These are phyloP conservation scores for Guyanaporus albipodus DNA, from an alignment of 768 basidiomycete species.

Conservation along the genomic window DNA sequence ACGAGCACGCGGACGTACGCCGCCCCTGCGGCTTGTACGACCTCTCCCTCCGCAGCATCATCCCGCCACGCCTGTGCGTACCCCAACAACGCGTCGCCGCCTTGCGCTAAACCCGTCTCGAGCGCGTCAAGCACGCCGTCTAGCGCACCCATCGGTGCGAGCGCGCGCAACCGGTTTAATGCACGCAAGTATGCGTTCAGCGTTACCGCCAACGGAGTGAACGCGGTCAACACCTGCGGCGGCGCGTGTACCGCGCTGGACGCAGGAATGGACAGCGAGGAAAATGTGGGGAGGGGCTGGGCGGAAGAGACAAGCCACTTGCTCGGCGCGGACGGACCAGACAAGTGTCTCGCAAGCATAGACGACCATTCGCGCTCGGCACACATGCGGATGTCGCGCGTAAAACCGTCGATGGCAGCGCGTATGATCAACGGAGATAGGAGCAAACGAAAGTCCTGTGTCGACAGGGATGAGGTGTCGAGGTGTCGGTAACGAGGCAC, in stretches of 20 bases:
- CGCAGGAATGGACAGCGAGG: slow-evolving; percentile 16
- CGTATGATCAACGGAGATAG: slow-evolving; percentile 62
- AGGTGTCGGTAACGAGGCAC: neutral
- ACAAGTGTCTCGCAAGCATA: slow-evolving; percentile 22
- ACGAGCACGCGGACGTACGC: slow-evolving; percentile 61
- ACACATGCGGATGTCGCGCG: slow-evolving; percentile 36
- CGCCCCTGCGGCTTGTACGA: slow-evolving; percentile 48
- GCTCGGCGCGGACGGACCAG: slow-evolving; percentile 34
- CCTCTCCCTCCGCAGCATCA: slow-evolving; percentile 29
- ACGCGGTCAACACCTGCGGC: slow-evolving; percentile 66
- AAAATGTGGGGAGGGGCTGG: slow-evolving; percentile 29
- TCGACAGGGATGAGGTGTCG: neutral
- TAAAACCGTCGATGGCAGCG: slow-evolving; percentile 58
- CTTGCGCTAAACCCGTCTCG: slow-evolving; percentile 46
- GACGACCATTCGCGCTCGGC: slow-evolving; percentile 36
- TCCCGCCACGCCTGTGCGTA: slow-evolving; percentile 42
- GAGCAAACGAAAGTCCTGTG: slow-evolving; percentile 61
- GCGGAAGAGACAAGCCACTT: slow-evolving; percentile 47
- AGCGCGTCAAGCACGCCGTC: slow-evolving; percentile 46
- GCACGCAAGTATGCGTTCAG: slow-evolving; percentile 70
- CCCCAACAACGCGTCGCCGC: slow-evolving; percentile 43
- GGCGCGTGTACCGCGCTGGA: slow-evolving; percentile 54
- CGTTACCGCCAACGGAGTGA: slow-evolving; percentile 69
- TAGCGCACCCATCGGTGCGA: slow-evolving; percentile 66
- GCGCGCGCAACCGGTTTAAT: slow-evolving; percentile 76